Base-by-base conservation (phyloP, 2,329 filamentous ascomycete species). In the Botryosphaeria dothidea region DNA sequence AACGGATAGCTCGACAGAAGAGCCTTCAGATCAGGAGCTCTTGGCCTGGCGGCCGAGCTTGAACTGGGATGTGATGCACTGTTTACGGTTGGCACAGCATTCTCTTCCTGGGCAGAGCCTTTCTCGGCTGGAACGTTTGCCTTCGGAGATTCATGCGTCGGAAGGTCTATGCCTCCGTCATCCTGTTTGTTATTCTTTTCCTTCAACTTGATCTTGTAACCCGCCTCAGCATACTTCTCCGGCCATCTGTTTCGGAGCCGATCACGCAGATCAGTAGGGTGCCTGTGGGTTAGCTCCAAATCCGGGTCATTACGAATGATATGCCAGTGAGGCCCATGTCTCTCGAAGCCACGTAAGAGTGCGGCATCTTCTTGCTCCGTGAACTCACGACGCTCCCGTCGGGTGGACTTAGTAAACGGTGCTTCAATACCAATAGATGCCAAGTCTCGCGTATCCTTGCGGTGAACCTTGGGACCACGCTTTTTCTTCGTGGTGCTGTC, bases 231-330 rank as follows among this genome's bases (percentile, higher is more conserved):
- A 70, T 88, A 89, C 19, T 82, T 78, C 31, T 86, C 80, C 0
- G 86, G 85, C 68, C 84, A 89, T 34, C 82, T 81, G 7, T 85
- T 87, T 17, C 87, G 80, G 68, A 89, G 87, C 3, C 86, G 83
- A 71, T 89, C 87, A 34, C 87, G 80, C 15, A 90, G 71, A 69
- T 89, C 87, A 1, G 85, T 87, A 0, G 75, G 69, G 34, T 62
- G 62, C 17, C 84, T 79, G 68, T 82, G 78, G 9, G 73, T 71
- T 49, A 89, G 80, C 13, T 81, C 80, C 3, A 88, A 73, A 5
- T 81, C 77, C 15, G 76, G 75, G 66, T 89, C 86, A 65, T 85
- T 81, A 66, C 82, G 80, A 61, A 90, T 89, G 6, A 79, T 73
- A 11, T 84, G 85, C 87, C 87, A 90, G 46, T 83, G 79, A 57